These are phyloP conservation scores for Mortierella sp. DNA, from an alignment of 371 early-diverging fungal genomes.

Conservation along the genomic window DNA sequence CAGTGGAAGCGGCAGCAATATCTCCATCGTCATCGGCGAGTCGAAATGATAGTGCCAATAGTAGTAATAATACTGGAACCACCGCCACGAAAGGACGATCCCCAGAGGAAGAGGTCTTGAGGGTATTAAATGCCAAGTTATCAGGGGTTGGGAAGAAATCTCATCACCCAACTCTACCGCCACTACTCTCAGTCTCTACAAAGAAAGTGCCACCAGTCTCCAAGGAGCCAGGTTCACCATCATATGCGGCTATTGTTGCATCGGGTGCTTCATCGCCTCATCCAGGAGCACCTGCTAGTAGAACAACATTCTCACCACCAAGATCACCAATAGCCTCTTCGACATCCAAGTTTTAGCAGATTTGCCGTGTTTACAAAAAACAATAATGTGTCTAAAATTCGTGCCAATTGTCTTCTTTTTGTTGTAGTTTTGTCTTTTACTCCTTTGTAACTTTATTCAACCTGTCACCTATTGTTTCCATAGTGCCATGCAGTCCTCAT, in stretches of 20 bases:
- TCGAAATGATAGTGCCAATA: not conserved
- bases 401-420: too few relatives aligned
- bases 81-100: slow-evolving; percentile 21
- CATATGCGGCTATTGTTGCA: slow-evolving; percentile 55
- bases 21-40: not conserved
- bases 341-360: slow-evolving; percentile 7
- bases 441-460: too few relatives aligned
- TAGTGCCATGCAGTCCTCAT: too few relatives aligned
- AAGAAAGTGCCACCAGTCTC: slow-evolving; percentile 5
- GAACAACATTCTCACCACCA: slow-evolving; percentile 14
- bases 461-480: too few relatives aligned
- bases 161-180: slow-evolving; percentile 5
- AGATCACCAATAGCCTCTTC: slow-evolving; percentile 6
- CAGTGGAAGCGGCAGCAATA: slow-evolving; percentile 23
- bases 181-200: slow-evolving; percentile 1
- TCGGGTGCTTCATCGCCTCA: slow-evolving; percentile 44
- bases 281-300: slow-evolving; percentile 9
- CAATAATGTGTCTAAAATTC: too few relatives aligned
- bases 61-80: not conserved
- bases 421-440: too few relatives aligned
- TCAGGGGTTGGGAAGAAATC: slow-evolving; percentile 16
- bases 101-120: slow-evolving; percentile 45
- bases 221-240: slow-evolving; percentile 42
- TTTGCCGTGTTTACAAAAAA: not conserved
- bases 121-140: slow-evolving; percentile 50